Percentiles rank a stretch among this genome's conserved stretches.
Evolutionary conservation across 768 basidiomycete species (phyloP).

Genomic region (Cytidiella melzeri): DNA sequence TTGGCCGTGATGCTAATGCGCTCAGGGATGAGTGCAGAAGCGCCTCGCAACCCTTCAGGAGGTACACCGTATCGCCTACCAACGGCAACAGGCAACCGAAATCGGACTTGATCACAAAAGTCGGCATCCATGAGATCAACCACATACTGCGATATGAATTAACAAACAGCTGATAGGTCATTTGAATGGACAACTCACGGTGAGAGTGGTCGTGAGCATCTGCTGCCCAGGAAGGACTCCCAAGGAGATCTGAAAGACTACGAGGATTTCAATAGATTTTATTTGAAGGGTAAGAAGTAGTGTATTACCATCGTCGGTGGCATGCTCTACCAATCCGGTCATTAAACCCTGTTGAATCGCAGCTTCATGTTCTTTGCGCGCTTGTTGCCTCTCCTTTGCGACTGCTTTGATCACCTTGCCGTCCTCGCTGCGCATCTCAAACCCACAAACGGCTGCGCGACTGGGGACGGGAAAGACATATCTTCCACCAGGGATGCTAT

Average conservation of each 20-base stretch:
- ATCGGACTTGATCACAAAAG: constrained; percentile 40
- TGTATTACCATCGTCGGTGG: constrained; percentile 47
- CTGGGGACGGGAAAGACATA: constrained; percentile 59
- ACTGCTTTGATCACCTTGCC: constrained; percentile 38
- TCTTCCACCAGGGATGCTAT: constrained; percentile 38
- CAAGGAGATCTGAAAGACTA: constrained; percentile 57
- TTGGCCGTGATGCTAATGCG: constrained; percentile 36
- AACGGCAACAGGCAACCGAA: constrained; percentile 46
- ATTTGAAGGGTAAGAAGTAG: too few species aligned
- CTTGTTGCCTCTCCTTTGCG: constrained; percentile 42
- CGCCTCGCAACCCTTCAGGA: constrained; percentile 31
- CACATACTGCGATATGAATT: constrained; percentile 45
- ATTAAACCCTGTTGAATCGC: constrained; percentile 35
- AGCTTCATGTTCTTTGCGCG: constrained; percentile 33
- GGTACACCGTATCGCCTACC: constrained; percentile 47
- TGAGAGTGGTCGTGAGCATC: constrained; percentile 35
- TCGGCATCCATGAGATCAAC: constrained; percentile 51
- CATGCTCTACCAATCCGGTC: constrained; percentile 42
- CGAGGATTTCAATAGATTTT: too few species aligned
- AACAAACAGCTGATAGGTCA: too few species aligned
- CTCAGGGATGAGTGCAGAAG: constrained; percentile 22
- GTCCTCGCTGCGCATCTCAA: constrained; percentile 41
- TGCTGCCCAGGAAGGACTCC: constrained; percentile 42
- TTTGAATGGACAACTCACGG: constrained; percentile 25
- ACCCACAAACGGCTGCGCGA: constrained; percentile 47